Conservation (phyloP, 2,329 filamentous ascomycete genomes). For the Phialophora expanda region DNA sequence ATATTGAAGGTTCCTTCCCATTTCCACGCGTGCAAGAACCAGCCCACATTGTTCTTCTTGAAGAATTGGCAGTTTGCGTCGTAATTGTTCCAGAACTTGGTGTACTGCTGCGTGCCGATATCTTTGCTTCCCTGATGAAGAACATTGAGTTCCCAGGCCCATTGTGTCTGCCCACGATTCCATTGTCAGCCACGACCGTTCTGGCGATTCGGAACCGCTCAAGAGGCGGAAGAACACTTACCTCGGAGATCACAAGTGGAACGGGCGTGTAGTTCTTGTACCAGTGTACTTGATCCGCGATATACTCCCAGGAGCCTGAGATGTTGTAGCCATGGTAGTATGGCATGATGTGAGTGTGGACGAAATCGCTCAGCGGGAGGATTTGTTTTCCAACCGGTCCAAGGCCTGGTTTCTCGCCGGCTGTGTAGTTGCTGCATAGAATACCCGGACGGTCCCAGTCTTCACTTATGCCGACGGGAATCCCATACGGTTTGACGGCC, state of each 20-base stretch:
- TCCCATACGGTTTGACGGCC: conserved; percentile 14
- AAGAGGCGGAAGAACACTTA: not conserved
- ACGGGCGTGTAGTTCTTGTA: conserved; percentile 26
- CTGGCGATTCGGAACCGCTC: not conserved
- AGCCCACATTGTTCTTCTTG: conserved; percentile 23
- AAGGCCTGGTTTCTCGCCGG: conserved; percentile 14
- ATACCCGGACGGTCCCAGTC: conserved; percentile 23
- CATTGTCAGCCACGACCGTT: not conserved
- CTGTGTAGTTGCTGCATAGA: conserved; percentile 17
- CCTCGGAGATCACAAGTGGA: conserved; percentile 21
- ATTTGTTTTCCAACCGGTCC: conserved; percentile 18
- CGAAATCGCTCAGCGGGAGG: conserved; percentile 19
- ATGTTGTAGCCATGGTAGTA: conserved; percentile 24
- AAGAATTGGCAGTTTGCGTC: conserved; percentile 23
- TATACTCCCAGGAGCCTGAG: conserved; percentile 19
- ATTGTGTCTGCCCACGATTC: conserved; percentile 9
- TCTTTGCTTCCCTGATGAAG: conserved; percentile 24
- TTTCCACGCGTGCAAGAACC: conserved; percentile 23
- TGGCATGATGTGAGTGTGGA: conserved; percentile 22
- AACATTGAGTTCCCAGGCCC: conserved; percentile 23
- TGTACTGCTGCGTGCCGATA: conserved; percentile 19
- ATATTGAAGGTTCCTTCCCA: conserved; percentile 24
- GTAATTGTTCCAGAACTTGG: conserved; percentile 16
- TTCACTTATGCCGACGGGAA: conserved; percentile 23
- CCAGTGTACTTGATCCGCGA: conserved; percentile 18